A percentile compares a stretch with the other conserved stretches of the same genome.
Conservation (phyloP, 495 filamentous ascomycete species). For the Penicillium malachiteum region DNA sequence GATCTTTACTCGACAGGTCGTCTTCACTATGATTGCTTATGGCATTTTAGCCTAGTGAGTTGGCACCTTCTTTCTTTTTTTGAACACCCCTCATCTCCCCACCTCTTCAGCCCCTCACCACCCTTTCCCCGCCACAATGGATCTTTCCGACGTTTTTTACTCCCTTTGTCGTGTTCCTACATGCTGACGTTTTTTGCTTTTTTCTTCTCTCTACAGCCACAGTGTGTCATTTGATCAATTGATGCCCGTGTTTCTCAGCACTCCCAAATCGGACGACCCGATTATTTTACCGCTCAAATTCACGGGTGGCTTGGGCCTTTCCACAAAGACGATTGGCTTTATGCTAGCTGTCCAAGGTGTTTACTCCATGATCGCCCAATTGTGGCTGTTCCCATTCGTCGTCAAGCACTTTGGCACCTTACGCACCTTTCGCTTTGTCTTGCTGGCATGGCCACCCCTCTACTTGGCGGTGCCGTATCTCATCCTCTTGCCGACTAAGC, state of each 20-base stretch:
- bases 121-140: too few relatives aligned
- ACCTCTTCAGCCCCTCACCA: too few relatives aligned
- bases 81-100: too few relatives aligned
- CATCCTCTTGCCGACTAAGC: conserved; percentile 68
- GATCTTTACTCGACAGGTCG: conserved; percentile 76
- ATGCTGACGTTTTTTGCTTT: conserved; percentile 9
- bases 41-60: conserved; percentile 96
- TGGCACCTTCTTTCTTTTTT: conserved; percentile 5
- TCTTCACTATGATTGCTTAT: conserved; percentile 81
- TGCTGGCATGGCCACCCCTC: conserved; percentile 80
- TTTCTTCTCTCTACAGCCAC: conserved; percentile 56
- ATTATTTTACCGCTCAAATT: conserved; percentile 81
- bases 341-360: conserved; percentile 88
- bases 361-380: conserved; percentile 80
- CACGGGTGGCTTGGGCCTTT: conserved; percentile 77
- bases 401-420: conserved; percentile 71
- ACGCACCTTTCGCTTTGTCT: conserved; percentile 74
- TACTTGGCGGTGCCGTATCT: conserved; percentile 89
- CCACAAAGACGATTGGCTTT: conserved; percentile 78
- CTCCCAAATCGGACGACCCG: conserved; percentile 53
- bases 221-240: conserved; percentile 93
- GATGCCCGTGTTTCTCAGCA: conserved; percentile 88
- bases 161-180: not conserved
- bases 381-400: conserved; percentile 77
- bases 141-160: too few relatives aligned